Evolutionary conservation across 148 eudicot genomes (phyloP).

Genomic region (Rhododendron ferrugineum): DNA sequence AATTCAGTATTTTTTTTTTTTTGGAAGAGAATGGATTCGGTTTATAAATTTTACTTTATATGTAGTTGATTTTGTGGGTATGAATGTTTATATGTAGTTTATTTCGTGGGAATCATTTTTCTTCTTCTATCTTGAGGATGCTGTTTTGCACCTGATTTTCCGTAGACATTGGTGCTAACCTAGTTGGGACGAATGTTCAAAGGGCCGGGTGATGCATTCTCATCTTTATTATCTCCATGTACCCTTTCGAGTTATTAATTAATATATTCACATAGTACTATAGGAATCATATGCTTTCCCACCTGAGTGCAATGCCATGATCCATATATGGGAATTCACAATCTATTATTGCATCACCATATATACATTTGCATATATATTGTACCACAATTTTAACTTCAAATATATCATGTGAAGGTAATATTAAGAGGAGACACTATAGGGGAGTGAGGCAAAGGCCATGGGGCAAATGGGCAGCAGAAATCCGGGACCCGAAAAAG

Average conservation of each 20-base stretch:
- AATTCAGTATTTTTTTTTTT: too few species aligned
- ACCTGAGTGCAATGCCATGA: background rate
- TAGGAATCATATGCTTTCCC: background rate
- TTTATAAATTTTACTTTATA: too few species aligned
- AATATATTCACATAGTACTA: background rate
- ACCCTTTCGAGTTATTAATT: background rate
- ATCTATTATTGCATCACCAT: background rate
- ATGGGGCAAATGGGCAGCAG: constrained; percentile 7
- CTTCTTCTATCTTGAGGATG: too few species aligned
- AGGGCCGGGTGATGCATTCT: background rate
- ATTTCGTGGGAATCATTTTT: too few species aligned
- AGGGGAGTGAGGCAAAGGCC: constrained; percentile 11
- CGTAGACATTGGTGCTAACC: background rate
- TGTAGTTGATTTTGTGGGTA: too few species aligned
- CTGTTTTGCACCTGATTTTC: background rate
- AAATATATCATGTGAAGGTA: background rate
- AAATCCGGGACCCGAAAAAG: constrained; percentile 4
- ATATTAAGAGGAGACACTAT: constrained; percentile 5
- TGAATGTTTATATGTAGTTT: too few species aligned
- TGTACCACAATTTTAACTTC: background rate
- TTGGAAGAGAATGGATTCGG: too few species aligned
- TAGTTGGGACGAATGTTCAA: background rate
- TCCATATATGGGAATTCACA: background rate
- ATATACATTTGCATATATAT: background rate
- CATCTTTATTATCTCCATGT: background rate